A percentile compares a stretch with the other conserved stretches of the same genome.
These are phyloP conservation scores for Vitis rotundifolia DNA, from an alignment of 164 flowering plant genomes.

Conservation along the genomic window DNA sequence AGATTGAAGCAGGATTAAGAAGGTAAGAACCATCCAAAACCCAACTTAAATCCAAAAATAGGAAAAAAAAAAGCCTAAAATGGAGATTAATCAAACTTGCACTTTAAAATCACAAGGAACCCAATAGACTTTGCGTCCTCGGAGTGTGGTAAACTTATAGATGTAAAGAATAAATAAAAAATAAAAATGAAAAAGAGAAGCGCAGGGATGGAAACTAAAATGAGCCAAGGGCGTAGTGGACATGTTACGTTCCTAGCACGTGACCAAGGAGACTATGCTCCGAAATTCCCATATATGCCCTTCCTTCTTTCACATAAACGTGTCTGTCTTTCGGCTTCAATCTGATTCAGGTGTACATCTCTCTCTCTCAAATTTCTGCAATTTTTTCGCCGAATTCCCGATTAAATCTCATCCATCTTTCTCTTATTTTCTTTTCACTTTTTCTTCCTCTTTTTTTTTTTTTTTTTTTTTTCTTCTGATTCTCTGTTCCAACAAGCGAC, in stretches of 20 bases:
- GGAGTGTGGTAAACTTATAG: too few relatives aligned
- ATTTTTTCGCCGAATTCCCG: conserved; percentile 1
- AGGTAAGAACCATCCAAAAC: too few relatives aligned
- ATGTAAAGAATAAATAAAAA: too few relatives aligned
- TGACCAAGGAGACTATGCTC: not conserved
- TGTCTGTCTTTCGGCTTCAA: not conserved
- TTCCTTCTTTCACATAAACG: not conserved
- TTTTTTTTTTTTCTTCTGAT: not conserved
- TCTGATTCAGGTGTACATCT: not conserved
- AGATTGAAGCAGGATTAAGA: too few relatives aligned
- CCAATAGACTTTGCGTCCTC: too few relatives aligned
- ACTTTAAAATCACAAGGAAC: too few relatives aligned
- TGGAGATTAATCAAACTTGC: too few relatives aligned
- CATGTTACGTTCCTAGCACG: not conserved
- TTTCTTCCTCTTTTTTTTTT: conserved; percentile 3
- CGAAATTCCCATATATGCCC: too few relatives aligned
- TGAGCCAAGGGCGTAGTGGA: not conserved
- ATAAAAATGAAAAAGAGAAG: too few relatives aligned
- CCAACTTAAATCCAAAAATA: too few relatives aligned
- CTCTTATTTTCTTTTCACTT: conserved; percentile 5
- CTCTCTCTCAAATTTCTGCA: conserved; percentile 10
- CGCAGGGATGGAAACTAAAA: not conserved
- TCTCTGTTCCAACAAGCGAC: too few relatives aligned
- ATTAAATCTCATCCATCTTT: conserved; percentile 21
- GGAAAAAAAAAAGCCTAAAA: too few relatives aligned